Percentiles rank a stretch among this genome's conserved stretches.
phyloP scores from a whole-genome alignment of 106 monocot genomes.

The Cymbidium sinense region DNA sequence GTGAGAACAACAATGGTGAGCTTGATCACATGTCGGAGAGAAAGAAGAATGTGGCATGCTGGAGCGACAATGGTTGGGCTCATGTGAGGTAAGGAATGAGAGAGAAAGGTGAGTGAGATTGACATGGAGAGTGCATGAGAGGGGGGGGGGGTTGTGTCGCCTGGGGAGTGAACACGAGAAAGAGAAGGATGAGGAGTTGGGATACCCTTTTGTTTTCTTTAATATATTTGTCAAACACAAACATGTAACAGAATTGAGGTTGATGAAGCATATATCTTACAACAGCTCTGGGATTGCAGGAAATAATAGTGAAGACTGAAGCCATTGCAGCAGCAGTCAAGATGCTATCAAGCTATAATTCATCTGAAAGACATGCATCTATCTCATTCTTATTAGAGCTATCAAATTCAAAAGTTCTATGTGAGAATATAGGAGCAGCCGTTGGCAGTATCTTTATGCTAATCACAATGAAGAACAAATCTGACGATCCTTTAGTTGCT shows the following conservation, averaged over 20 bases:
- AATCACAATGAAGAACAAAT: slow-evolving; percentile 38
- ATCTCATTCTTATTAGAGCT: slow-evolving; percentile 56
- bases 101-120: too few species aligned
- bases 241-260: background rate
- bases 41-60: too few species aligned
- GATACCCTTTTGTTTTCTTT: too few species aligned
- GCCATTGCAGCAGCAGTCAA: slow-evolving; percentile 32
- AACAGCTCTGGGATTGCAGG: slow-evolving; percentile 22
- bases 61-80: too few species aligned
- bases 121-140: too few species aligned
- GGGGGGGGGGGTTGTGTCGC: too few species aligned
- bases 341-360: slow-evolving; percentile 48
- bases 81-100: too few species aligned
- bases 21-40: too few species aligned
- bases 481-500: slow-evolving; percentile 21
- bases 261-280: background rate
- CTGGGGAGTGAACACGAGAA: too few species aligned
- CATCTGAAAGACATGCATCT: slow-evolving; percentile 30
- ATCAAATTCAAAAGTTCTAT: slow-evolving; percentile 35
- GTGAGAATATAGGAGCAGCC: slow-evolving; percentile 36
- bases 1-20: too few species aligned
- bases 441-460: slow-evolving; percentile 43
- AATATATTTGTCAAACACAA: background rate
- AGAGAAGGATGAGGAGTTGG: too few species aligned
- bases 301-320: slow-evolving; percentile 32